Evolutionary conservation across 345 rosid species (phyloP), one percentile per base, ranked within the genome.

Genomic region (Combretum micranthum): DNA sequence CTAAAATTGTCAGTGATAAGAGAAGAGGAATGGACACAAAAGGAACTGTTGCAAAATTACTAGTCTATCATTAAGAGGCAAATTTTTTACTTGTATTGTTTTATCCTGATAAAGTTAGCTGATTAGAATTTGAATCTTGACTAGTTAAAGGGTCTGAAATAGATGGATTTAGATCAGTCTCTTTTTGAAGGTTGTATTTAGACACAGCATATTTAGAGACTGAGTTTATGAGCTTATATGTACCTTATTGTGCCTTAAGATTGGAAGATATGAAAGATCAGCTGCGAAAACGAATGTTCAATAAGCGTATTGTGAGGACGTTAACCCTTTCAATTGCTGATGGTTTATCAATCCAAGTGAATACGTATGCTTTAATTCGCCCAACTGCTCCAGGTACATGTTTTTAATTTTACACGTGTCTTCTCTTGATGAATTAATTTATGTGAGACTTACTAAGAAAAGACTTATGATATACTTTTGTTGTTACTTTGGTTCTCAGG

Each of bases 251-350:
- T 54, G 20, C 64, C 72, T 61, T 63, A 75, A 93, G 99, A 70
- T 69, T 89, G 78, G 86, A 83, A 64, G 93, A 89, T 57, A 85
- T 89, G 97, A 85, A 85, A 78, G 87, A 87, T 69, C 91, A 83
- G 67, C 76, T 93, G 69, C 82, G 80, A 73, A 93, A 83, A 78
- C 82, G 86, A 44, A 83, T 93, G 78, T 80, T 85, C 62, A 69
- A 83, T 56, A 93, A 89, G 82, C 78, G 96, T 56, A 74, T 93
- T 45, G 81, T 88, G 37, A 83, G 62, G 80, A 76, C 71, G 68
- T 78, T 89, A 61, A 73, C 72, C 46, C 77, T 93, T 61, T 32
- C 75, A 49, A 71, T 93, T 64, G 72, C 75, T 56, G 68, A 60
- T 45, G 87, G 86, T 55, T 48, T 93, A 52, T 83, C 99, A 53